phyloP scores from a whole-genome alignment of 257 asterid species.

The Striga asiatica region DNA sequence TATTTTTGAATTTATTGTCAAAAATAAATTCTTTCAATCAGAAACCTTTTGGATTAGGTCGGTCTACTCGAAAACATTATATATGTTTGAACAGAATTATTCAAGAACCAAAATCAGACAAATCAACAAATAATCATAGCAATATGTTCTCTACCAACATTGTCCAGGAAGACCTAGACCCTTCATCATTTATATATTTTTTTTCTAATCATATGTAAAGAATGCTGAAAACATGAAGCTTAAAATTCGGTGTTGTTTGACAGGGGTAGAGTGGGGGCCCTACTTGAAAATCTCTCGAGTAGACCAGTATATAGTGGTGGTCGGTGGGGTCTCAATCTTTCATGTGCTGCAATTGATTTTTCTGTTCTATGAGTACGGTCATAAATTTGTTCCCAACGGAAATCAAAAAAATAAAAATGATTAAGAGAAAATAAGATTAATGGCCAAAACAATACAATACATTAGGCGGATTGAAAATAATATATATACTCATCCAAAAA shows the following conservation, averaged over 20 bases:
- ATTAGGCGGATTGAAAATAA: too few species aligned
- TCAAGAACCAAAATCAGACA: conserved; percentile 18
- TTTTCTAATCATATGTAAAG: conserved; percentile 8
- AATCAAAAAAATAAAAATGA: not conserved
- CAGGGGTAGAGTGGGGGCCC: conserved; percentile 10
- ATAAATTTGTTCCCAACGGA: conserved; percentile 9
- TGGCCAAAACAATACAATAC: not conserved
- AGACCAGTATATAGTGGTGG: conserved; percentile 24
- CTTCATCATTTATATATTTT: conserved; percentile 21
- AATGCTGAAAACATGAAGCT: conserved; percentile 2
- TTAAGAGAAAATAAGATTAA: not conserved
- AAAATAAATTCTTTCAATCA: too few species aligned
- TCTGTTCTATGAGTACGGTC: conserved; percentile 6
- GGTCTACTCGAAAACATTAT: too few species aligned
- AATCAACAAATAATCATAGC: conserved; percentile 27
- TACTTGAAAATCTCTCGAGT: conserved; percentile 20
- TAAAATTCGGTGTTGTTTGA: not conserved
- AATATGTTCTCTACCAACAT: conserved; percentile 23
- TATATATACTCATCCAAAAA: not conserved
- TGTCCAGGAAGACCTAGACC: conserved; percentile 11
- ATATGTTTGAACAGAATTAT: too few species aligned
- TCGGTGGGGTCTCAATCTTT: conserved; percentile 19
- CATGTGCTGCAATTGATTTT: conserved; percentile 15
- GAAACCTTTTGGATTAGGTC: too few species aligned
- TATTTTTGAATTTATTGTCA: too few species aligned